Evolutionary conservation across 805 yeast species (phyloP).

Genomic region (Yarrowia sp.): DNA sequence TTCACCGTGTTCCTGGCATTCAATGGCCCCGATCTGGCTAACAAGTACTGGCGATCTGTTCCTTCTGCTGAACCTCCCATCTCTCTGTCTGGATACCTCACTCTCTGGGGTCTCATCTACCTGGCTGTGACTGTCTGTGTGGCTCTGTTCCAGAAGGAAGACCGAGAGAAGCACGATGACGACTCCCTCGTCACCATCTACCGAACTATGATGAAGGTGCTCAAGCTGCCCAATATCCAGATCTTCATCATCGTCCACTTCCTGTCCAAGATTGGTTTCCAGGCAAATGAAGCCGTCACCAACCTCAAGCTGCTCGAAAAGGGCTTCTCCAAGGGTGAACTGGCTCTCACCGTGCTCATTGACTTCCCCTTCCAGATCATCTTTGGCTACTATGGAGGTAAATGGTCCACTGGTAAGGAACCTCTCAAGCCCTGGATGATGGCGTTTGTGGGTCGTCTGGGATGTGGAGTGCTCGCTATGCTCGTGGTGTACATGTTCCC

Average conservation of each 20-base stretch:
- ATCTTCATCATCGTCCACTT: slow-evolving; percentile 76
- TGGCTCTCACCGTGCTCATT: slow-evolving; percentile 88
- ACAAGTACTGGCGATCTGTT: slow-evolving; percentile 70
- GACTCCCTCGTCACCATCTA: slow-evolving; percentile 49
- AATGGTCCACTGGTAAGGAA: slow-evolving; percentile 79
- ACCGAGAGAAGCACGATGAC: slow-evolving; percentile 56
- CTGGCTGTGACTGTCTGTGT: slow-evolving; percentile 69
- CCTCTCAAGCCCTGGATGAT: slow-evolving; percentile 87
- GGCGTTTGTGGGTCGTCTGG: slow-evolving; percentile 82
- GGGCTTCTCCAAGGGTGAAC: slow-evolving; percentile 91
- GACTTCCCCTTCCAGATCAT: slow-evolving; percentile 96
- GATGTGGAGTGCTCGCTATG: slow-evolving; percentile 79
- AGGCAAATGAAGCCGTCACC: slow-evolving; percentile 95
- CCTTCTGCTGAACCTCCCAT: slow-evolving; percentile 73
- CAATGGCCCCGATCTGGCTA: slow-evolving; percentile 91
- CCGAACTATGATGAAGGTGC: slow-evolving; percentile 50
- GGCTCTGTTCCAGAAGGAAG: slow-evolving; percentile 69
- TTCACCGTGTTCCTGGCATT: slow-evolving; percentile 91
- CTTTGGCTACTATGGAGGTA: slow-evolving; percentile 94
- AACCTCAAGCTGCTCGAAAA: slow-evolving; percentile 87
- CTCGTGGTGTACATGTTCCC: slow-evolving; percentile 78
- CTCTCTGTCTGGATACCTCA: slow-evolving; percentile 75
- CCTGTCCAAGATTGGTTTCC: slow-evolving; percentile 88
- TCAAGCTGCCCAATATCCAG: slow-evolving; percentile 68
- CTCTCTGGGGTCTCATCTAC: slow-evolving; percentile 78